Evolutionary conservation across 441 rosid species (phyloP).

Genomic region (Mallotus japonicus): DNA sequence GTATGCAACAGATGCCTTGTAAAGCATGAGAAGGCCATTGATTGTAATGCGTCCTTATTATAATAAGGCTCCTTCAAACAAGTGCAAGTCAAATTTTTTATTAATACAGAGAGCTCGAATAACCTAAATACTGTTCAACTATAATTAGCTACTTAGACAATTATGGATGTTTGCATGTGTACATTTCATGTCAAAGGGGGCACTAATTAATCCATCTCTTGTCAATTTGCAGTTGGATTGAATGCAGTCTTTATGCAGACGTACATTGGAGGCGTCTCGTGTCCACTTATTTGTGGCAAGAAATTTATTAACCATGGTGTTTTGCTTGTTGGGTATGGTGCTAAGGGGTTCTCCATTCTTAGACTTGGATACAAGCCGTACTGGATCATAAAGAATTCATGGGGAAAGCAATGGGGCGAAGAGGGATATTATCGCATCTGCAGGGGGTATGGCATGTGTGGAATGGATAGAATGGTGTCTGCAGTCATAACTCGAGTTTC

Average conservation of each 20-base stretch:
- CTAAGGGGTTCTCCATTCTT: conserved; percentile 70
- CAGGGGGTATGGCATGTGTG: conserved; percentile 69
- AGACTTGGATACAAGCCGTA: conserved; percentile 61
- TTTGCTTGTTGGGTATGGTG: conserved; percentile 70
- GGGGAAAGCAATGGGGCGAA: conserved; percentile 87
- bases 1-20: too few relatives aligned
- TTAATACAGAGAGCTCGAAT: too few relatives aligned
- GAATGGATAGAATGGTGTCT: conserved; percentile 80
- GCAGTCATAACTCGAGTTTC: conserved; percentile 44
- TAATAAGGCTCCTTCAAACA: too few relatives aligned
- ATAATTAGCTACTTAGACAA: too few relatives aligned
- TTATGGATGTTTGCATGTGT: background rate
- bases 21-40: too few relatives aligned
- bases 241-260: conserved; percentile 87
- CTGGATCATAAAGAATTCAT: conserved; percentile 88
- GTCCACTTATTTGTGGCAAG: conserved; percentile 79
- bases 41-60: too few relatives aligned
- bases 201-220: background rate
- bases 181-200: too few relatives aligned
- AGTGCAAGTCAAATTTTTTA: too few relatives aligned
- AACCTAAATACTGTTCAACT: too few relatives aligned
- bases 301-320: conserved; percentile 70
- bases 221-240: conserved; percentile 47
- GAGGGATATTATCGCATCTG: conserved; percentile 77
- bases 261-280: conserved; percentile 82